A percentile compares a stretch with the other conserved stretches of the same genome.
phyloP scores from a whole-genome alignment of 2,329 filamentous ascomycete species.

The Teratosphaeria nubilosa region DNA sequence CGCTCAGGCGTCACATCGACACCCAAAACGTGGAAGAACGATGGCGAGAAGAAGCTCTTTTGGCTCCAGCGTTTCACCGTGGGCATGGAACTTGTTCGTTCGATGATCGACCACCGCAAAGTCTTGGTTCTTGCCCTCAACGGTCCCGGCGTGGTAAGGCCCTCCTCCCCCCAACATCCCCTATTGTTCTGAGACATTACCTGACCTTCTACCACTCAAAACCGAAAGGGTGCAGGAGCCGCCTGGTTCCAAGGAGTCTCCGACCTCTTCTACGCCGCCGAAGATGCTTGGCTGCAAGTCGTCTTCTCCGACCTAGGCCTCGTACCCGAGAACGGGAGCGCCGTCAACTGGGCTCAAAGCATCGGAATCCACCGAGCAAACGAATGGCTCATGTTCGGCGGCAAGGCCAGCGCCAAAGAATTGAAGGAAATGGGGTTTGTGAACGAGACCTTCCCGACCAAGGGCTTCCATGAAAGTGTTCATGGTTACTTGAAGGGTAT shows the following conservation, averaged over 20 bases:
- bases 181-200: too few species aligned
- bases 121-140: conserved; percentile 20
- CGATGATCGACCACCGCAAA: conserved; percentile 20
- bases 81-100: conserved; percentile 16
- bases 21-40: conserved; percentile 13
- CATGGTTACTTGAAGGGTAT: conserved; percentile 15
- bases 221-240: conserved; percentile 11
- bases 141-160: conserved; percentile 12
- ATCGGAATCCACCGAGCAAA: conserved; percentile 19
- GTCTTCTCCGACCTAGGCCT: conserved; percentile 19
- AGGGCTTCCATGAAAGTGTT: conserved; percentile 16
- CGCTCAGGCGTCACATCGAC: conserved; percentile 7
- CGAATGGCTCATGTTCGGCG: conserved; percentile 20
- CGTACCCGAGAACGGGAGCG: conserved; percentile 17
- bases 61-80: conserved; percentile 14
- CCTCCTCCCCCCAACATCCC: too few species aligned
- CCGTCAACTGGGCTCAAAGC: conserved; percentile 15
- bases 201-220: too few species aligned
- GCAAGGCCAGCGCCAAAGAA: conserved; percentile 15
- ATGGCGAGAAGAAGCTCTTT: conserved; percentile 18
- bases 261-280: conserved; percentile 19
- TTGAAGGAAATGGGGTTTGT: conserved; percentile 18
- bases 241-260: conserved; percentile 19
- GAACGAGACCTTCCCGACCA: conserved; percentile 18
- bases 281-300: conserved; percentile 19